Base-by-base conservation (phyloP, 495 filamentous ascomycete genomes). In the Elasticomyces elasticus region DNA sequence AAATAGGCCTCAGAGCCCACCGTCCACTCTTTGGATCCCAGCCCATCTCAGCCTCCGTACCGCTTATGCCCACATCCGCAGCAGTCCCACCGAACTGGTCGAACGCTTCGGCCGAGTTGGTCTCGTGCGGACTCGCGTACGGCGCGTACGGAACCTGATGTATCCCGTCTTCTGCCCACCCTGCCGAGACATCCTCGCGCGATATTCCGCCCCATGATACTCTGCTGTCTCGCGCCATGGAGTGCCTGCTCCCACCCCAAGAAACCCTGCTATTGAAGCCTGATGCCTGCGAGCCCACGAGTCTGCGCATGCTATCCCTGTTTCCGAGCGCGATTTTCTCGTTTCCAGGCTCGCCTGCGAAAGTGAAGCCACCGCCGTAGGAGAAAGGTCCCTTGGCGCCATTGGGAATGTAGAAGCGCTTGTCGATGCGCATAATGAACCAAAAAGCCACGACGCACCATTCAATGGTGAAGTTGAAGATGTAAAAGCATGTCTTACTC, bases 401-500 rank as follows among this genome's bases (percentile, higher is more conserved):
- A 52, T 69, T 50, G 26, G 66, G 68, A 25, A 66, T 62, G 30
- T 51, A 46, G 58, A 69, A 71, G 33, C 67, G 54, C 27, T 55
- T 44, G 60, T 71, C 68, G 25, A 71, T 60, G 48, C 68, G 62
- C 33, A 66, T 40, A 22, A 62, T 23, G 2, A 59, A 60, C 52
- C 68, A 71, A 15, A 64, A 44, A 24, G 52, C 53, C 9, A 68
- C 60, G n/a, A 67, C 59, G 17, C 65, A 26, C 35, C 68, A 58
- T 59, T 71, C 68, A 40, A 71, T 56, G 35, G 30, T 50, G 53
- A 71, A 71, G 54, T 66, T 61, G 54, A 70, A 67, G 47, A 66
- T 33, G 56, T 70, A 71, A 54, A 71, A 95, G 61, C 77, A 79
- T 2, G 79, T 76, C 60, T 83, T 84, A 55, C 65, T 70, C 57